Evolutionary conservation across 768 basidiomycete species (phyloP), one percentile per base, ranked within the genome.

Genomic region (Rhizopogon sp.): DNA sequence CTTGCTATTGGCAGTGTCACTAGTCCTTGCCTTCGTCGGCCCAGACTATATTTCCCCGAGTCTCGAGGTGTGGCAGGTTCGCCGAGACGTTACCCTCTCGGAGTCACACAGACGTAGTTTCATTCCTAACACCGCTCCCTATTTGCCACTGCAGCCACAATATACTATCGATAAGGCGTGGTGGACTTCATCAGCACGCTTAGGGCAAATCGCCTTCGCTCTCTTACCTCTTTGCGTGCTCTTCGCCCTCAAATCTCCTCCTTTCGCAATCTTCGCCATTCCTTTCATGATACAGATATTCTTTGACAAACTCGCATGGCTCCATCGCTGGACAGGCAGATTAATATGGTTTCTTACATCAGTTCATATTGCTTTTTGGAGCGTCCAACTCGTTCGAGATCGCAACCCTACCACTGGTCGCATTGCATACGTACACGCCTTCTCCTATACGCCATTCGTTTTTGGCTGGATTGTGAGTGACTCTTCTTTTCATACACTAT

Each of bases 261-360:
- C 89, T 0, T 85, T 89, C 61, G 88, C 88, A 54, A 62, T 90
- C 47, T 81, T 90, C 60, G 80, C 90, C 46, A 68, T 84, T 52
- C 77, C 83, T 0, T 79, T 79, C 58, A 72, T 82, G 55, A 78
- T 79, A 40, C 82, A 87, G 53, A 60, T 89, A n/a, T 79, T 82
- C 61, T 87, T 86, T 62, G 89, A 92, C 74, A 88, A 88, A 64
- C 79, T 90, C 9, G 77, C 82, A 5, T 76, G 82, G 69, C 71
- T 90, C 6, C 90, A 91, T 67, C 79, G 80, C 28, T 88, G 88
- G 83, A 71, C 79, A 4, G 90, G 85, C 2, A 74, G 88, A 51
- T 69, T 90, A 42, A 76, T 90, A 20, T 92, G 86, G 83, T 65
- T 82, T 45, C 66, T 87, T 52, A 78, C 80, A 6, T 66, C 78